phyloP scores from a whole-genome alignment of 2,329 filamentous ascomycete genomes.

The Claviceps humidiphila region DNA sequence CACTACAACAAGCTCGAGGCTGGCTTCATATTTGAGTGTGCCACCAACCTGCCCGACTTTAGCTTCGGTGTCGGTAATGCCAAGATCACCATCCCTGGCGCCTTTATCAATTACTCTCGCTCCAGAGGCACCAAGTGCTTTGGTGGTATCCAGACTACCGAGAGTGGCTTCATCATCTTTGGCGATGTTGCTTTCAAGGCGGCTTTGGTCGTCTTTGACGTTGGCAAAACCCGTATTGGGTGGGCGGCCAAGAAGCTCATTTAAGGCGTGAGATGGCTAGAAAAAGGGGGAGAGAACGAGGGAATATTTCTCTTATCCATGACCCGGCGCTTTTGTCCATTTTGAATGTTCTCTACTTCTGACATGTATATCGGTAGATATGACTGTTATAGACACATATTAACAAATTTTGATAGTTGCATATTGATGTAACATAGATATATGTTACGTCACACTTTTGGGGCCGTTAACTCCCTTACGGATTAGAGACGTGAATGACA shows the following conservation, averaged over 20 bases:
- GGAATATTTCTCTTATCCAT: no score
- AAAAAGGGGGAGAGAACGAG: no score
- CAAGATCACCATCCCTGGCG: constrained; percentile 40
- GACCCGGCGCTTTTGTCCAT: no score
- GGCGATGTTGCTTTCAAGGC: constrained; percentile 48
- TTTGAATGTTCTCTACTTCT: no score
- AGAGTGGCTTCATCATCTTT: constrained; percentile 38
- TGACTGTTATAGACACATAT: no score
- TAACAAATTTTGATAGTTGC: no score
- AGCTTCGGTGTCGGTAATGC: constrained; percentile 42
- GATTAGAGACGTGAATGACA: no score
- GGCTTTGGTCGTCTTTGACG: constrained; percentile 43
- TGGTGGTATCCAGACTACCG: constrained; percentile 49
- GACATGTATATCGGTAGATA: no score
- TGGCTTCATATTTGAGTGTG: constrained; percentile 32
- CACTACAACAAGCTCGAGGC: constrained; percentile 23
- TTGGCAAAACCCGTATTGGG: constrained; percentile 38
- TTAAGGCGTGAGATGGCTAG: not conserved
- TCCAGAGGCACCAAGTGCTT: constrained; percentile 38
- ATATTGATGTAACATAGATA: no score
- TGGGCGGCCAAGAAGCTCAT: constrained; percentile 7
- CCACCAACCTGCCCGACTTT: constrained; percentile 30
- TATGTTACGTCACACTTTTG: no score
- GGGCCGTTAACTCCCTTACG: no score
- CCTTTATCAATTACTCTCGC: constrained; percentile 30